Evolutionary conservation across 1,139 yeast species (phyloP).

Genomic region (Wickerhamomyces sp.): DNA sequence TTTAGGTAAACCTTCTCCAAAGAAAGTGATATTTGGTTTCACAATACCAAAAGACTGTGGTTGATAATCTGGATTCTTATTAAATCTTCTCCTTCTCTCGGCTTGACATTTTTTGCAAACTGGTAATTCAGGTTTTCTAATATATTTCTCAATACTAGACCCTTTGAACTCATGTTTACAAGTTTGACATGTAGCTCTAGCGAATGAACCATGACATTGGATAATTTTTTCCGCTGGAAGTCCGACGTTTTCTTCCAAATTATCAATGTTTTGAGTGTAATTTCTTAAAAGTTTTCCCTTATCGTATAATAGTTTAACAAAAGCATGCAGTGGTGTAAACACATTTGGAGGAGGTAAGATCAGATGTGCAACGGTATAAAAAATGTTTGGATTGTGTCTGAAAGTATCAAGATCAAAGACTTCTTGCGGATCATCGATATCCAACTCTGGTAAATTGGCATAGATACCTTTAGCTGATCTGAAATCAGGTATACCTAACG

Average conservation of each 20-base stretch:
- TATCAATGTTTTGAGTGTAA: conserved; percentile 94
- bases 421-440: conserved; percentile 88
- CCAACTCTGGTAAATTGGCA: conserved; percentile 61
- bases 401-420: conserved; percentile 80
- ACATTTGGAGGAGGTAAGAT: conserved; percentile 72
- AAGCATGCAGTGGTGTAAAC: conserved; percentile 85
- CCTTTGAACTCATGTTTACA: conserved; percentile 72
- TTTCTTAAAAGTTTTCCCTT: conserved; percentile 78
- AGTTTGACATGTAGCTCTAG: conserved; percentile 81
- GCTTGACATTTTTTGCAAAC: conserved; percentile 63
- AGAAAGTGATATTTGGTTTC: conserved; percentile 94
- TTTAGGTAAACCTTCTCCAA: conserved; percentile 84
- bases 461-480: conserved; percentile 88
- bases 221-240: conserved; percentile 63
- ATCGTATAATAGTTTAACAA: conserved; percentile 69
- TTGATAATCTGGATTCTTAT: conserved; percentile 16
- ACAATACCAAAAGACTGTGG: conserved; percentile 69
- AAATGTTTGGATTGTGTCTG: conserved; percentile 72
- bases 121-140: conserved; percentile 59
- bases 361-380: conserved; percentile 84
- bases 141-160: conserved; percentile 53
- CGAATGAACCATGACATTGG: conserved; percentile 97
- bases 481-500: conserved; percentile 92
- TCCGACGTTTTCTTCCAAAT: conserved; percentile 83
- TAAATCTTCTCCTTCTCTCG: conserved; percentile 34